phyloP scores from a whole-genome alignment of 495 filamentous ascomycete species.

The Trichoderma virens region DNA sequence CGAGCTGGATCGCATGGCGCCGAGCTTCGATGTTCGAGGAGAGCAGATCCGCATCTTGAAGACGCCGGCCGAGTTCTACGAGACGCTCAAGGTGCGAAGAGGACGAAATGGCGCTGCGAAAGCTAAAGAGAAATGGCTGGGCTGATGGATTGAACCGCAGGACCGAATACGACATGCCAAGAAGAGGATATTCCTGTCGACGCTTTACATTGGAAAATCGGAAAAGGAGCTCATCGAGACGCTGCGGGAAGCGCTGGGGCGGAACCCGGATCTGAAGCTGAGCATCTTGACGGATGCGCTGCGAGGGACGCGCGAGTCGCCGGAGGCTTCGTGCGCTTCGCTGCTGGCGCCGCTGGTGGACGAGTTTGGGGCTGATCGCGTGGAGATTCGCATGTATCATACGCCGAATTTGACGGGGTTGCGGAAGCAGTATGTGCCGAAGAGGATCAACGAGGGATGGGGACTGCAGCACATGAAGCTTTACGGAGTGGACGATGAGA shows the following conservation, averaged over 20 bases:
- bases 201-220: conserved; percentile 90
- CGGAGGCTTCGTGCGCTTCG: conserved; percentile 81
- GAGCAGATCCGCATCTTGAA: conserved; percentile 73
- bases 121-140: conserved; percentile 15
- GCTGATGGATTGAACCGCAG: conserved; percentile 29
- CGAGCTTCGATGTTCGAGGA: conserved; percentile 76
- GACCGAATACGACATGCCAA: conserved; percentile 73
- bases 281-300: conserved; percentile 91
- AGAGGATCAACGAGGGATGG: conserved; percentile 95
- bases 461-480: conserved; percentile 99
- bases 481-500: conserved; percentile 91
- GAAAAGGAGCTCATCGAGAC: conserved; percentile 86
- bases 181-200: conserved; percentile 79
- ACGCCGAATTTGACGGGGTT: conserved; percentile 90
- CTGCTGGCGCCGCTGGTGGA: conserved; percentile 71
- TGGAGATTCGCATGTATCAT: conserved; percentile 95
- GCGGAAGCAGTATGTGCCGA: conserved; percentile 74
- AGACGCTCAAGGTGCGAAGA: conserved; percentile 65
- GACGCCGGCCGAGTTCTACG: conserved; percentile 78
- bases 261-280: conserved; percentile 69
- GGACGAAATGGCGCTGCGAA: background rate
- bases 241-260: conserved; percentile 63
- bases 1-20: conserved; percentile 83
- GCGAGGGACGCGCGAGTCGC: conserved; percentile 84
- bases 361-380: conserved; percentile 77